Base-by-base conservation (phyloP, 2,329 filamentous ascomycete species). In the Sarocladium kiliense region DNA sequence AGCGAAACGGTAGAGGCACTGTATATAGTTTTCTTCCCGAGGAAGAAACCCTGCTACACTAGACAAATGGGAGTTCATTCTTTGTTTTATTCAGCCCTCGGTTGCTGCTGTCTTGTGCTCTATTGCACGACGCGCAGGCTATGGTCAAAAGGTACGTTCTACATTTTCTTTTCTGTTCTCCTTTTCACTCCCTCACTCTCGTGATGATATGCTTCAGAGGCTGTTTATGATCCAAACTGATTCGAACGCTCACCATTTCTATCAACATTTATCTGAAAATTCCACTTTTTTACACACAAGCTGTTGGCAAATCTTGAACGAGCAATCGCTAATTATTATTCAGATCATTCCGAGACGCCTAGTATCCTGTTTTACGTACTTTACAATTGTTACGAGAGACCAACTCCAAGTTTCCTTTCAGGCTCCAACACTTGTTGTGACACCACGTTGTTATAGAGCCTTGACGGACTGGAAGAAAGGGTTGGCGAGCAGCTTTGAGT, bases 391-490 rank as follows among this genome's bases (percentile, higher is more conserved):
- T 21, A 36, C 14, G 4, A 36, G n/a, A 16, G 23, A 27, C 44
- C 44, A 49, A 49, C 23, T n/a, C 25, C 44, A n/a, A 45, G 9
- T 39, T 39, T 18, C 12, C 36, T n/a, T n/a, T n/a, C n/a, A n/a
- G n/a, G n/a, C n/a, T n/a, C n/a, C n/a, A n/a, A n/a, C n/a, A n/a
- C n/a, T n/a, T n/a, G n/a, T n/a, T n/a, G n/a, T n/a, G n/a, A n/a
- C n/a, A n/a, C n/a, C n/a, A n/a, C n/a, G n/a, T n/a, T n/a, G n/a
- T 71, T 65, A 82, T 63, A 84, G 63, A 9, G 79, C 73, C 70
- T 81, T 81, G 39, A 84, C 75, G 9, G 81, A 81, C 62, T 87
- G 78, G 65, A 92, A 92, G 66, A 92, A 92, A 0, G 84, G 84
- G 59, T 87, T 87, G 6, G 73, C 76, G 45, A 81, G 64, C 57